Base-by-base conservation (phyloP, 2,329 filamentous ascomycete genomes). In the Endothia cerciana region DNA sequence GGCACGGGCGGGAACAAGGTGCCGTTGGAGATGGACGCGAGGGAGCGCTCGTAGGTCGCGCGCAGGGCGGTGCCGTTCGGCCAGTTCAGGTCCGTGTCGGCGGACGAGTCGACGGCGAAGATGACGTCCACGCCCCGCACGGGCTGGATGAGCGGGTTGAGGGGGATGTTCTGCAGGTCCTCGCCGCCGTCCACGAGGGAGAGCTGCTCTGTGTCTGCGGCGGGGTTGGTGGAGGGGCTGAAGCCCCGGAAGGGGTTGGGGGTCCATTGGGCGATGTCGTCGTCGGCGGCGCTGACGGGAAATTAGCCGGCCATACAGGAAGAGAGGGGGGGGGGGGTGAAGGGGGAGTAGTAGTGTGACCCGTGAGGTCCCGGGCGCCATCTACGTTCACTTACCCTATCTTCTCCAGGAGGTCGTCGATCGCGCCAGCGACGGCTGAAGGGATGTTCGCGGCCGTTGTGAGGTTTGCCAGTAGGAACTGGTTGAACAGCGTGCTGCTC, bases 401-500 rank as follows among this genome's bases (percentile, higher is more conserved):
- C 2, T 76, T 71, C 0, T 74, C 66, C 2, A 94, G 79, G 8
- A 93, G 74, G 25, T 77, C 70, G 3, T 76, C 74, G 17, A 91
- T 71, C 25, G 84, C 82, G 5, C 80, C 72, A 60, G 83, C 80
- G 45, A 92, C 77, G 41, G 83, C 77, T 0, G 80, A 74, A 1
- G 82, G 83, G 1, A 84, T 74, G 33, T 79, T 77, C 28, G 77
- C 76, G 11, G 76, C 73, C 6, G 75, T 72, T 43, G 75, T 76
- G 69, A 92, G 85, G 64, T 94, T 80, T 13, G 87, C 78, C 3
- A 93, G 81, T 22, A 97, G 78, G 72, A 91, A 85, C 72, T 88
- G 82, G 79, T 97, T 97, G 83, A 97, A 97, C 1, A 97, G 83
- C 0, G 91, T 90, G 1, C 89, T 92, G 28, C 90, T 93, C 0